Evolutionary conservation across 2,329 filamentous ascomycete species (phyloP), one percentile per base, ranked within the genome.

Genomic region (Incumbomyces lentus): DNA sequence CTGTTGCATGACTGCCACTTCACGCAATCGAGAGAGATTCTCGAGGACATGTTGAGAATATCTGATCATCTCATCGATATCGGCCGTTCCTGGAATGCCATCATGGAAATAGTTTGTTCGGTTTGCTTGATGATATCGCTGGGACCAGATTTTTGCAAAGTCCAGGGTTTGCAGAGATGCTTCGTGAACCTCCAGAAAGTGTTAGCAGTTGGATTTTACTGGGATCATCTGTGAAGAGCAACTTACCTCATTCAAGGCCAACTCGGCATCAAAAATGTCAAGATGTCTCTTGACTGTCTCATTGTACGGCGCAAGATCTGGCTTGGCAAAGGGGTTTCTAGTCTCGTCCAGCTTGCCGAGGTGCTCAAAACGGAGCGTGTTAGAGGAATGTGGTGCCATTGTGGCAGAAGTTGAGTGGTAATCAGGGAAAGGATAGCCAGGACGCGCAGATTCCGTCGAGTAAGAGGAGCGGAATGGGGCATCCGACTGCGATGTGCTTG

Each of bases 241-340:
- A 44, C 67, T 51, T 61, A 73, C 69, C 61, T 72, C 69, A 52
- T 68, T 68, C 32, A 71, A 59, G 7, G 68, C 68, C 26, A 65
- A 60, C 54, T 71, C 78, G 19, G 81, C 61, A 58, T 82, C 79
- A 51, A 76, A 81, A 40, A 72, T 70, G 34, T 82, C 78, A 2
- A 82, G 63, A 60, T 82, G 78, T 33, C 78, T 70, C 59, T 82
- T 82, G n/a, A 81, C 73, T 37, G 67, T 63, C 41, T 73, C 69
- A 43, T 59, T 60, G 49, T 68, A 68, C 17, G 63, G 60, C 58
- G 62, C 36, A 54, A 32, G 59, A 42, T 64, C 65, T 13, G 60
- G 51, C 39, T 68, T 65, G 29, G 66, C 65, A 31, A 60, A 53
- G 8, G 17, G 52, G 37, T 17, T 51, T 46, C 36, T 59, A 56